A percentile compares a stretch with the other conserved stretches of the same genome.
phyloP scores from a whole-genome alignment of 192 early-diverging fungal species.

The Coemansia sp. region DNA sequence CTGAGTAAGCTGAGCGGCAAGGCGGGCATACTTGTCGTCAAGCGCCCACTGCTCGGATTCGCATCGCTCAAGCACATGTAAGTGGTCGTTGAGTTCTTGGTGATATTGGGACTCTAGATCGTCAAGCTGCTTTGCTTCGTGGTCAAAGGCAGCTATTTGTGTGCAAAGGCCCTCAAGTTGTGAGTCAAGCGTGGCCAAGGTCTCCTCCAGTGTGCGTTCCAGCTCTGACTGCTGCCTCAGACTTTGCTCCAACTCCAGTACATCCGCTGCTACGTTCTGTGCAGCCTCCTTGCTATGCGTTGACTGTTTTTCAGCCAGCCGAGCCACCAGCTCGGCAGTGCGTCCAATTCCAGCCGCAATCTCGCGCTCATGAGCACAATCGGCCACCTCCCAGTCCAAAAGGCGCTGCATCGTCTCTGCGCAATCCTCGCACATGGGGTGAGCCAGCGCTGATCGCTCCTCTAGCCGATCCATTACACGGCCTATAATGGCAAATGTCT shows the following conservation, averaged over 20 bases:
- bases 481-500: constrained; percentile 41
- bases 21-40: constrained; percentile 73
- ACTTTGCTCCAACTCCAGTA: constrained; percentile 53
- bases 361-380: constrained; percentile 68
- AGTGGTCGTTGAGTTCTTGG: constrained; percentile 73
- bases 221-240: constrained; percentile 49
- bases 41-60: constrained; percentile 76
- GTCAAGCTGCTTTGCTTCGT: constrained; percentile 50
- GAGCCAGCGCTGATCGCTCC: constrained; percentile 65
- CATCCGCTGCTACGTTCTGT: constrained; percentile 34
- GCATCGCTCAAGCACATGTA: constrained; percentile 58
- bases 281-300: constrained; percentile 1
- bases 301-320: neutral
- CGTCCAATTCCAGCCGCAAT: constrained; percentile 70
- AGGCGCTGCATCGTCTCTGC: constrained; percentile 70
- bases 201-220: constrained; percentile 43
- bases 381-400: constrained; percentile 65
- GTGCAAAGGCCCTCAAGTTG: constrained; percentile 36
- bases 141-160: constrained; percentile 49
- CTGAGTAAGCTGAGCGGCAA: constrained; percentile 69
- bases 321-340: constrained; percentile 49
- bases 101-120: constrained; percentile 41
- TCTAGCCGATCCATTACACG: constrained; percentile 77
- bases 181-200: constrained; percentile 44
- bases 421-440: constrained; percentile 90